These are phyloP conservation scores for Desmodesmus armatus DNA, from an alignment of 139 green algal genomes.

Conservation along the genomic window DNA sequence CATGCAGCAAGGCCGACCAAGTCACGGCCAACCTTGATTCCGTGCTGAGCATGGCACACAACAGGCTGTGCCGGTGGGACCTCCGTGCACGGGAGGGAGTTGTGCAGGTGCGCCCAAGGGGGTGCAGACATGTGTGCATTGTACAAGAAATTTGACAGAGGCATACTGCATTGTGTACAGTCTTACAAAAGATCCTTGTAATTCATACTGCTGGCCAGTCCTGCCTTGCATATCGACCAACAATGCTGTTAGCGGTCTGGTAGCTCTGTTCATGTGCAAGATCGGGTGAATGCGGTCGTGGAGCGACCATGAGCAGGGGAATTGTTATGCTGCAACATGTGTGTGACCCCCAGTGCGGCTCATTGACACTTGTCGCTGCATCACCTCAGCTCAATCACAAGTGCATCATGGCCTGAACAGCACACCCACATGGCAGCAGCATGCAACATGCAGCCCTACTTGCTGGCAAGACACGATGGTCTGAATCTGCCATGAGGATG, in stretches of 20 bases:
- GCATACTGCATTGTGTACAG: not conserved
- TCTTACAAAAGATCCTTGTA: not conserved
- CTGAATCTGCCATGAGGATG: not conserved
- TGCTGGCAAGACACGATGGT: not conserved
- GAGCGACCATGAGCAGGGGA: too few species aligned
- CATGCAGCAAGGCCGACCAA: slow-evolving; percentile 79
- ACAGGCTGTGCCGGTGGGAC: slow-evolving; percentile 90
- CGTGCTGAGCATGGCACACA: slow-evolving; percentile 90
- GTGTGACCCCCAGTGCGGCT: too few species aligned
- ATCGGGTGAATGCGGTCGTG: too few species aligned
- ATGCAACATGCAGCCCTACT: not conserved
- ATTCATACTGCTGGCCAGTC: too few species aligned
- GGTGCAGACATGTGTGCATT: not conserved
- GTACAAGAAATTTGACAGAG: not conserved
- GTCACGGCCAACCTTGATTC: slow-evolving; percentile 67
- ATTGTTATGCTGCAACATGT: too few species aligned
- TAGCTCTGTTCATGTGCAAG: too few species aligned
- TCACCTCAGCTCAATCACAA: too few species aligned
- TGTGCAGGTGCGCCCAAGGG: slow-evolving; percentile 51
- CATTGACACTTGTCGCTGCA: too few species aligned
- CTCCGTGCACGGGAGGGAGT: slow-evolving; percentile 65
- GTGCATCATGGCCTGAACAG: too few species aligned
- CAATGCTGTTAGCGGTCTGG: too few species aligned
- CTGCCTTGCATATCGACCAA: too few species aligned
- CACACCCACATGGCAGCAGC: not conserved